phyloP scores from a whole-genome alignment of 495 filamentous ascomycete species.

The Venustampulla echinocandica region DNA sequence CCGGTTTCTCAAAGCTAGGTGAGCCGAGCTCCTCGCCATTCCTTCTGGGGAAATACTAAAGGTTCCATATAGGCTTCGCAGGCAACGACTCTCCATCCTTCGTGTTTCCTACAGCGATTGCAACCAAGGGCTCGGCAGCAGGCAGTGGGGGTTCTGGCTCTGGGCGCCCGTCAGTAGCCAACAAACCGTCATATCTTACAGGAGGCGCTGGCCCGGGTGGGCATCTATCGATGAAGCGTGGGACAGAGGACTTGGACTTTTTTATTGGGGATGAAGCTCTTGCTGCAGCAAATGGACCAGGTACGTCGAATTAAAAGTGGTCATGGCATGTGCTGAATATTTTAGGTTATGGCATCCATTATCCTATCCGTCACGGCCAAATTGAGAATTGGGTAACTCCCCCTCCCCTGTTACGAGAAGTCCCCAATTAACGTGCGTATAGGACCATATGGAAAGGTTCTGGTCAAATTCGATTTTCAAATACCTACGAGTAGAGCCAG shows the following conservation, averaged over 20 bases:
- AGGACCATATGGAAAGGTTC: constrained; percentile 98
- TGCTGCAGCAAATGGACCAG: constrained; percentile 71
- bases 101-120: constrained; percentile 97
- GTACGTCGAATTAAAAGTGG: constrained; percentile 32
- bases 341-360: constrained; percentile 86
- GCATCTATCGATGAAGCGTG: constrained; percentile 82
- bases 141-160: constrained; percentile 69
- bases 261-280: constrained; percentile 98
- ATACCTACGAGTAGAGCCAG: constrained; percentile 93
- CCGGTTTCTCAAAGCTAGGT: constrained; percentile 98
- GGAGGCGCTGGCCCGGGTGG: constrained; percentile 74
- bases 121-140: constrained; percentile 68
- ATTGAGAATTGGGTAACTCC: constrained; percentile 86
- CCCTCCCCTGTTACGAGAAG: neutral
- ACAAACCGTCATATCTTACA: constrained; percentile 92
- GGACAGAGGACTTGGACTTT: constrained; percentile 95
- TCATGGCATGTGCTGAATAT: constrained; percentile 18
- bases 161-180: constrained; percentile 78
- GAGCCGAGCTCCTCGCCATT: constrained; percentile 28
- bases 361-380: constrained; percentile 94
- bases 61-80: constrained; percentile 74
- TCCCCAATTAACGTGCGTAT: neutral
- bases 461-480: constrained; percentile 99
- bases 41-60: too few relatives aligned
- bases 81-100: constrained; percentile 99